Conservation (phyloP, 345 rosid genomes). For the Sapria himalayana region DNA sequence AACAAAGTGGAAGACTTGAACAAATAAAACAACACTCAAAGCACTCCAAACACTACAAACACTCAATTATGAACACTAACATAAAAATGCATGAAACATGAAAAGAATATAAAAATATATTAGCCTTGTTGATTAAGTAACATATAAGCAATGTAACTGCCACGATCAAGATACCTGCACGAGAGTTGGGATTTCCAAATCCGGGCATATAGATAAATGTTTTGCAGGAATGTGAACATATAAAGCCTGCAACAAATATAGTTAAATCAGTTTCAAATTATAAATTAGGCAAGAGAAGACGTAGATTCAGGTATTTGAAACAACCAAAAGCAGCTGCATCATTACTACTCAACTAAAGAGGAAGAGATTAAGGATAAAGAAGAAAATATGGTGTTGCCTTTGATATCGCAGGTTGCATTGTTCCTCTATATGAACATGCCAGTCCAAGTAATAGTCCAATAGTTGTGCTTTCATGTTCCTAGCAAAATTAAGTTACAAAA, state of each 20-base stretch:
- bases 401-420: conserved; percentile 81
- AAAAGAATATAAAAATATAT: too few relatives aligned
- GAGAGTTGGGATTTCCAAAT: conserved; percentile 76
- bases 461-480: conserved; percentile 90
- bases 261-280: conserved; percentile 6
- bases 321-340: too few relatives aligned
- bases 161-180: conserved; percentile 36
- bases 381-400: conserved; percentile 28
- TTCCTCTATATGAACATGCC: conserved; percentile 82
- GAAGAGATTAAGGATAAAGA: conserved; percentile 4
- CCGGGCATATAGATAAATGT: conserved; percentile 62
- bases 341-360: background rate
- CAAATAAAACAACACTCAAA: too few relatives aligned
- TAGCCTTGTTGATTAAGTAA: too few relatives aligned
- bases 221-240: conserved; percentile 77
- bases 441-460: conserved; percentile 93
- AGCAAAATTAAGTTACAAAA: conserved; percentile 7
- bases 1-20: too few relatives aligned
- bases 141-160: too few relatives aligned
- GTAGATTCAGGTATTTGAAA: too few relatives aligned
- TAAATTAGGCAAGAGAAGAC: background rate
- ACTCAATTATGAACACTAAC: too few relatives aligned
- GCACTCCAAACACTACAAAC: too few relatives aligned
- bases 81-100: too few relatives aligned
- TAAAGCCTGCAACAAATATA: conserved; percentile 42